Evolutionary conservation across 192 early-diverging fungal species (phyloP).

Genomic region (Backusella psychrophila): DNA sequence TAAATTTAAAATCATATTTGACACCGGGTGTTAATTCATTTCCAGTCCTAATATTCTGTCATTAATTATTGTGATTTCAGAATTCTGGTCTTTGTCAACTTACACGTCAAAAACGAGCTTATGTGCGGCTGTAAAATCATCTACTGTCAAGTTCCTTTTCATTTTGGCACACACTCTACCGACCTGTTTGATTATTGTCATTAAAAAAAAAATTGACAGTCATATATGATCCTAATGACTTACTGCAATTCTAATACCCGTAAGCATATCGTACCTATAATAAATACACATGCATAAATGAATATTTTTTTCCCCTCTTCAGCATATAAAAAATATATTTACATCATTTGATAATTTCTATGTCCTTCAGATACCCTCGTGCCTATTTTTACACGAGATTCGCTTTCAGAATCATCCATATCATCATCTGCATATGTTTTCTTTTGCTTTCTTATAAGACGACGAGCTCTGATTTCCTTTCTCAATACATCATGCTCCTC

Average conservation of each 20-base stretch:
- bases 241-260: slow-evolving; percentile 23
- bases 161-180: slow-evolving; percentile 88
- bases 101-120: slow-evolving; percentile 97
- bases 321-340: neutral
- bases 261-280: slow-evolving; percentile 21
- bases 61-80: no score
- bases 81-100: slow-evolving; percentile 10
- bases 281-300: neutral
- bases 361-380: slow-evolving; percentile 17
- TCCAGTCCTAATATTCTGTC: slow-evolving; percentile 47
- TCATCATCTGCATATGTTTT: slow-evolving; percentile 10
- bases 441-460: neutral
- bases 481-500: slow-evolving; percentile 7
- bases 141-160: slow-evolving; percentile 60
- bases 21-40: slow-evolving; percentile 95
- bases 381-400: slow-evolving; percentile 54
- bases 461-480: slow-evolving; percentile 8
- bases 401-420: slow-evolving; percentile 30
- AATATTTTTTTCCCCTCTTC: neutral
- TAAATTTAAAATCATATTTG: slow-evolving; percentile 99
- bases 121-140: slow-evolving; percentile 87
- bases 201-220: neutral
- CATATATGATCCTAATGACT: neutral
- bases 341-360: slow-evolving; percentile 17
- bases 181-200: slow-evolving; percentile 36